Base-by-base conservation (phyloP, 345 rosid species). In the Populus tremula region DNA sequence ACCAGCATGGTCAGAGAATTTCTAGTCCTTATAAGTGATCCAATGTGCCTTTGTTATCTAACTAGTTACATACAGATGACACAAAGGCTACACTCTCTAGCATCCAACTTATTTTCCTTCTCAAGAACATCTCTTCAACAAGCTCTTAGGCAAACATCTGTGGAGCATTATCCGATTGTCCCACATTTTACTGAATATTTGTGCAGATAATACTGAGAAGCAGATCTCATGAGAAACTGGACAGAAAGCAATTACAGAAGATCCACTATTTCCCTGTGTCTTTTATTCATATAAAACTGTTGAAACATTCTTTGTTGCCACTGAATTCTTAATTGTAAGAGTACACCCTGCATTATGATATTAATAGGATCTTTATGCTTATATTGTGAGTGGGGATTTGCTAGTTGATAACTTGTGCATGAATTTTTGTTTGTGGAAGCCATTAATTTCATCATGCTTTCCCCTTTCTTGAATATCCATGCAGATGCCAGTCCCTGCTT, bases 401-500 rank as follows among this genome's bases (percentile, higher is more conserved):
- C 35, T 56, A 67, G 78, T 17, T 64, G 12, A 45, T 56, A 50
- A 31, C 67, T 39, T 73, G 25, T 64, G 27, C 70, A 65, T 47
- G 36, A 69, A 64, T 75, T 62, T 39, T 25, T 69, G 8, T 47
- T 65, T 63, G 65, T 79, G 31, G 2, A 75, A 39, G 49, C 18
- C 56, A 36, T 63, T 5, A 4, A 14, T 68, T 67, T 50, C 67
- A 54, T 66, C 72, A 27, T 39, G 38, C 61, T 68, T 47, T 73
- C 69, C 20, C 14, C 16, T 35, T 66, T 69, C 71, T 69, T 84
- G 45, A 63, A 36, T 79, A 45, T 74, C 35, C 64, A n/a, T 76
- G 76, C 83, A 91, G 96, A 82, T 89, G 86, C 87, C 96, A 2
- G 91, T 90, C 75, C 96, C 96, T 86, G 96, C 90, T 69, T 76